Evolutionary conservation across 805 yeast species (phyloP).

Genomic region (Cyberlindnera galapagoensis): DNA sequence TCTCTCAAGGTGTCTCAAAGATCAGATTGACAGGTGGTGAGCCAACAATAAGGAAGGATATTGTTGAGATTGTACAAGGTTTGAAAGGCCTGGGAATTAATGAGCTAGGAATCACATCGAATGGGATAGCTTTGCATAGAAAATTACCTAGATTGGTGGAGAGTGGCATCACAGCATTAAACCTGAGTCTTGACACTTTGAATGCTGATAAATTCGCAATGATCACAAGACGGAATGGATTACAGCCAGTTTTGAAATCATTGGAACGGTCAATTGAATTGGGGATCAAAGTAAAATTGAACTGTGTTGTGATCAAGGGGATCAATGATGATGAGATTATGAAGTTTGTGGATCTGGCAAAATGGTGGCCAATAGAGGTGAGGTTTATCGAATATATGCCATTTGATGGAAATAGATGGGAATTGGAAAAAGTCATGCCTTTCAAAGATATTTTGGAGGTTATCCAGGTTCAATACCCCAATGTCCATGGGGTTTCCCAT

Average conservation of each 20-base stretch:
- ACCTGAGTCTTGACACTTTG: constrained; percentile 43
- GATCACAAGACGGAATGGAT: constrained; percentile 45
- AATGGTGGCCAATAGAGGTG: constrained; percentile 35
- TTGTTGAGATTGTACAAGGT: constrained; percentile 35
- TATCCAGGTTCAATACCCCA: constrained; percentile 28
- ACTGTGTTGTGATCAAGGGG: constrained; percentile 43
- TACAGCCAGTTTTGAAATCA: constrained; percentile 37
- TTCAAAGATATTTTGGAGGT: constrained; percentile 36
- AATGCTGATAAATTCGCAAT: constrained; percentile 43
- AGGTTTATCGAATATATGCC: constrained; percentile 57
- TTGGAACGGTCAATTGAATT: constrained; percentile 37
- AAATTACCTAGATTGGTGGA: constrained; percentile 36
- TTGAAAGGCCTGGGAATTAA: constrained; percentile 35
- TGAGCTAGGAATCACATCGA: constrained; percentile 46
- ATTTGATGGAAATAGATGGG: constrained; percentile 50
- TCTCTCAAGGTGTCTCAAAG: constrained; percentile 42
- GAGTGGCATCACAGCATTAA: constrained; percentile 41
- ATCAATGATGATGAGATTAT: constrained; percentile 45
- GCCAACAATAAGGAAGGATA: constrained; percentile 47
- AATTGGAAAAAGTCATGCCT: constrained; percentile 36
- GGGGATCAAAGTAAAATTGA: constrained; percentile 40
- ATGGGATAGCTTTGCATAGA: constrained; percentile 44
- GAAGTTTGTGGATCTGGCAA: constrained; percentile 38
- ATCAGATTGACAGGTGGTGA: constrained; percentile 52
- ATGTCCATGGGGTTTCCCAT: constrained; percentile 17